A percentile compares a stretch with the other conserved stretches of the same genome.
Conservation (phyloP, 108 stramenopile species). For the Skeletonema marinoi region DNA sequence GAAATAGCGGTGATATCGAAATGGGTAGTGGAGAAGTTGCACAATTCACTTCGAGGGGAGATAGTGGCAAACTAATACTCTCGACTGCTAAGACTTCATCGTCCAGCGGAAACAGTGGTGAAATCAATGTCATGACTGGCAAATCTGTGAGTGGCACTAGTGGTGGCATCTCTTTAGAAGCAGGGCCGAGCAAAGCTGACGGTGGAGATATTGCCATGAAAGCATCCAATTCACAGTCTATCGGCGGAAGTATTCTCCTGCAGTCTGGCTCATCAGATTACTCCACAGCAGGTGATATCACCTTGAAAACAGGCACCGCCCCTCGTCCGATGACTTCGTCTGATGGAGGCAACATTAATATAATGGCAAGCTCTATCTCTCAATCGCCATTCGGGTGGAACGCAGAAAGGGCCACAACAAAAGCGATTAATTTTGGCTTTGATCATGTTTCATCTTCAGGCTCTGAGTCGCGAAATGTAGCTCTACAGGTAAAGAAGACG, state of each 20-base stretch:
- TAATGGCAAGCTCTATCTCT: conserved; percentile 27
- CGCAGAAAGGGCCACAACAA: not conserved
- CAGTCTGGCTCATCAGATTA: conserved; percentile 17
- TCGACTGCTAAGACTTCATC: not conserved
- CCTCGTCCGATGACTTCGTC: not conserved
- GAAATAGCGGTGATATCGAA: conserved; percentile 25
- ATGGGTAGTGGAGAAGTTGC: conserved; percentile 7
- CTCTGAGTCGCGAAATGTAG: conserved; percentile 7
- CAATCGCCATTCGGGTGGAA: not conserved
- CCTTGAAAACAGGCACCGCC: conserved; percentile 15
- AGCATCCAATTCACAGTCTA: not conserved
- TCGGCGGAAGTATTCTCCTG: conserved; percentile 18
- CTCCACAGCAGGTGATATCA: conserved; percentile 23
- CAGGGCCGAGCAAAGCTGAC: not conserved
- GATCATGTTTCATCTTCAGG: conserved; percentile 9
- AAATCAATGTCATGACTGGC: conserved; percentile 15
- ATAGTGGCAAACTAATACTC: conserved; percentile 5
- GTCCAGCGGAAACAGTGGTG: conserved; percentile 8
- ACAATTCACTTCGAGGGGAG: not conserved
- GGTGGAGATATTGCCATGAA: conserved; percentile 7
- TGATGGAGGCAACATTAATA: conserved; percentile 40
- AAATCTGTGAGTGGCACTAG: not conserved
- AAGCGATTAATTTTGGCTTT: conserved; percentile 53
- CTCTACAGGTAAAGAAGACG: conserved; percentile 33
- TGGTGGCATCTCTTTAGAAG: conserved; percentile 7